These are phyloP conservation scores for Pythium phragmiticola DNA, from an alignment of 352 stramenopile species.

Conservation along the genomic window DNA sequence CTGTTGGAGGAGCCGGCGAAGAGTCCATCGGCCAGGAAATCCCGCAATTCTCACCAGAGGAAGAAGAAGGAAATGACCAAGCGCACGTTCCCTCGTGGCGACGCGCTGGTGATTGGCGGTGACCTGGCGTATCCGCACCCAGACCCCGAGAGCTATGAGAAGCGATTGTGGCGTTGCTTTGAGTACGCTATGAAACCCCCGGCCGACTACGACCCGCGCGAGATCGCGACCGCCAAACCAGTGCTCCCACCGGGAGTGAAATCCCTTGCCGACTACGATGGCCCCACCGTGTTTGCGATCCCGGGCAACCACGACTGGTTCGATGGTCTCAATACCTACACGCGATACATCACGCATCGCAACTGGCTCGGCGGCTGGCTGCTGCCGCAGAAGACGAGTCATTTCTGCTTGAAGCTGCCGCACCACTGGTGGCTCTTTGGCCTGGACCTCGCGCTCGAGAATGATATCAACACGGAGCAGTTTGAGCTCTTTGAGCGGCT, in stretches of 20 bases:
- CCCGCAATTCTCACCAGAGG: background rate
- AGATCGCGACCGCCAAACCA: constrained; percentile 87
- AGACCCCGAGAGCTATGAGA: constrained; percentile 87
- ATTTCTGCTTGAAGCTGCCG: constrained; percentile 91
- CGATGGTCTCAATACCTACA: constrained; percentile 92
- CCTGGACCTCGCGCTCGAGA: constrained; percentile 88
- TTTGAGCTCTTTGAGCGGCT: constrained; percentile 91
- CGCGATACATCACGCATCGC: constrained; percentile 87
- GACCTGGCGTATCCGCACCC: constrained; percentile 93
- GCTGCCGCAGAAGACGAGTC: constrained; percentile 89
- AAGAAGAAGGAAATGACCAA: constrained; percentile 40
- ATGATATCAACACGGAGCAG: constrained; percentile 93
- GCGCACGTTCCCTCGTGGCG: constrained; percentile 75
- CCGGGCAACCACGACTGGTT: constrained; percentile 95
- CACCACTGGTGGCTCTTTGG: constrained; percentile 92
- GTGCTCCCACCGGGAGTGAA: constrained; percentile 45
- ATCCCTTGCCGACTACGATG: constrained; percentile 62
- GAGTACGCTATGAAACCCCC: constrained; percentile 94
- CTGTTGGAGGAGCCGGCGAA: constrained; percentile 6
- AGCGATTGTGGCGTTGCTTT: constrained; percentile 89
- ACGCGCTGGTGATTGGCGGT: constrained; percentile 89
- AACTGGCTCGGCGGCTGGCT: constrained; percentile 93
- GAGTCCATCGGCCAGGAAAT: constrained; percentile 19
- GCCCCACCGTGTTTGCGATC: constrained; percentile 75
- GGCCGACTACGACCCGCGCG: constrained; percentile 73